Evolutionary conservation across 768 basidiomycete genomes (phyloP).

Genomic region (Gymnopilus dilepis): DNA sequence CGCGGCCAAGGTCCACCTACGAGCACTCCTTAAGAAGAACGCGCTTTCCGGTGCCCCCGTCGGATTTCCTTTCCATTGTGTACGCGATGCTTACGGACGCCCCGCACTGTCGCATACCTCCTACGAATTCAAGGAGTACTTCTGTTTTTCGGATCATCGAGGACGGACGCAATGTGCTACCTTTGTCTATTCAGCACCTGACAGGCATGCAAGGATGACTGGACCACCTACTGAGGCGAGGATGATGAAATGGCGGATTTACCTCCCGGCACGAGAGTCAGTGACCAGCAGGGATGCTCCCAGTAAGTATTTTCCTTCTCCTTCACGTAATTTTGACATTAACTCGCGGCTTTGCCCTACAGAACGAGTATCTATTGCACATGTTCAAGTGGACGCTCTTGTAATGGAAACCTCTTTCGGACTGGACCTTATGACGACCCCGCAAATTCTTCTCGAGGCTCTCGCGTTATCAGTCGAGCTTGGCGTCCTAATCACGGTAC

Average conservation of each 20-base stretch:
- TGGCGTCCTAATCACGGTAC: conserved; percentile 40
- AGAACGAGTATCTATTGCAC: conserved; percentile 37
- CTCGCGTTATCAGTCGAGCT: conserved; percentile 47
- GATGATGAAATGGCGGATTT: conserved; percentile 39
- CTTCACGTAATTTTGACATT: background rate
- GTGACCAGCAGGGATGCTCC: conserved; percentile 26
- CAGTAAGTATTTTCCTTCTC: conserved; percentile 26
- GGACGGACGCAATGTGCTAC: conserved; percentile 27
- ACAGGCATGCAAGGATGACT: conserved; percentile 5
- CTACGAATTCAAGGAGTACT: conserved; percentile 42
- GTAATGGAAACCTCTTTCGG: conserved; percentile 41
- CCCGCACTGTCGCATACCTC: conserved; percentile 33
- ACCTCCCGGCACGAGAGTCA: conserved; percentile 29
- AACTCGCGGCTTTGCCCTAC: background rate
- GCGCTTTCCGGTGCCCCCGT: conserved; percentile 36
- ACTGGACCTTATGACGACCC: conserved; percentile 33
- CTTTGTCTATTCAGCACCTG: conserved; percentile 31
- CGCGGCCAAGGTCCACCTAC: conserved; percentile 33
- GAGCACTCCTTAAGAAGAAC: conserved; percentile 35
- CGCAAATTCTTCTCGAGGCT: conserved; percentile 41
- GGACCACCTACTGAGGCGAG: conserved; percentile 17
- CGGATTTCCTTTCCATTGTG: conserved; percentile 44
- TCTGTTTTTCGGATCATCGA: conserved; percentile 27
- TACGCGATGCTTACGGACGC: conserved; percentile 27
- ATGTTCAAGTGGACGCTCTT: conserved; percentile 41